Evolutionary conservation across 129 eudicot genomes (phyloP).

Genomic region (Centrapalus pauciflorus): DNA sequence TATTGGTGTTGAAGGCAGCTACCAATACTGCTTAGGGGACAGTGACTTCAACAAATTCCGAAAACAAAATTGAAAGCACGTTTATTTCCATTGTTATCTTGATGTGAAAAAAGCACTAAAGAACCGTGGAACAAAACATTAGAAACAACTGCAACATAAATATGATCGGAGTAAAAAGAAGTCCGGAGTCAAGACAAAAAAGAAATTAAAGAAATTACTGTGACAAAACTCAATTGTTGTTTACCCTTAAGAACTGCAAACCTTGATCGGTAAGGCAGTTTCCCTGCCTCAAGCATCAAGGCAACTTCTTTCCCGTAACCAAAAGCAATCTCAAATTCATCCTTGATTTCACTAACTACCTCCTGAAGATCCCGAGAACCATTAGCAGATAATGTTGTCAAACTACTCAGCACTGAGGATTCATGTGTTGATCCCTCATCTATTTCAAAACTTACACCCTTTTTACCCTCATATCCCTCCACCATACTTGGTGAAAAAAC

Average conservation of each 20-base stretch:
- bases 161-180: neutral
- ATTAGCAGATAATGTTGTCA: conserved; percentile 57
- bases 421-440: conserved; percentile 59
- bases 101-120: neutral
- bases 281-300: conserved; percentile 88
- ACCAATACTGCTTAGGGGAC: too few species aligned
- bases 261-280: conserved; percentile 70
- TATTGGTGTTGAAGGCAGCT: too few species aligned
- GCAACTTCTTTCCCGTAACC: conserved; percentile 85
- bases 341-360: conserved; percentile 78
- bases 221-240: conserved; percentile 6
- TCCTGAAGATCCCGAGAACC: conserved; percentile 85
- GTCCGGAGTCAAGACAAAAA: neutral
- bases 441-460: conserved; percentile 71
- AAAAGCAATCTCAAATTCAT: conserved; percentile 74
- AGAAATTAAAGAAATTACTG: neutral
- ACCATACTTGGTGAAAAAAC: conserved; percentile 43
- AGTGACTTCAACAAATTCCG: too few species aligned
- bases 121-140: neutral
- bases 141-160: neutral
- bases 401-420: conserved; percentile 63
- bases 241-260: conserved; percentile 65
- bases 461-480: conserved; percentile 47
- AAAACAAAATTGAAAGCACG: neutral
- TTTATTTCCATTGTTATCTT: neutral